Base-by-base conservation (phyloP, 495 filamentous ascomycete species). In the Parathielavia appendiculata region DNA sequence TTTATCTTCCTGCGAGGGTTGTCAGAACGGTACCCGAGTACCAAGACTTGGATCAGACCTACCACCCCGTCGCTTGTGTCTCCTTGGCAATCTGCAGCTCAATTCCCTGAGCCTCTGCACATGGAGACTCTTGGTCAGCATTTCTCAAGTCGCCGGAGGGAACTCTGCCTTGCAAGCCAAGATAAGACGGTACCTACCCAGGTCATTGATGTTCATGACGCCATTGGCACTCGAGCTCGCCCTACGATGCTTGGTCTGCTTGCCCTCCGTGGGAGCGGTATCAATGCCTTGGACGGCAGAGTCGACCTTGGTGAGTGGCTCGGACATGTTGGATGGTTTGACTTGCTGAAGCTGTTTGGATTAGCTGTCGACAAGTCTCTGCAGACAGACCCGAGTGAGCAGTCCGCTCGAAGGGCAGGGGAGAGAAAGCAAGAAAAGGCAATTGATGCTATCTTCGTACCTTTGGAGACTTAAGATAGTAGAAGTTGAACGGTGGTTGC, bases 11-110 rank as follows among this genome's bases (percentile, higher is more conserved):
- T 95, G 63, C 44, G n/a, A 17, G 19, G n/a, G 6, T 16, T 51
- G 61, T 64, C 35, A 54, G 57, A n/a, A 20, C 10, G 35, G 17
- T 10, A 41, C 11, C 12, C 30, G 34, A 34, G 48, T 13, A 30
- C 17, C 44, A 40, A 30, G 26, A 30, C 38, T 51, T 47, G 57
- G 34, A 16, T 19, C 53, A 67, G 46, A 73, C 88, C 69, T 82
- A 96, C 91, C 91, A 96, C 69, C 90, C 90, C 36, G 90, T 85
- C 69, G 83, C 86, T 73, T 96, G 91, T 53, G 91, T 92, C 74
- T 96, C 91, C 62, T 86, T 86, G 50, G 91, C 89, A 62, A 96
- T 84, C 61, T 85, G 76, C 34, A 96, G 70, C 57, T 87, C 82
- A 67, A 85, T 90, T 54, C 81, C 79, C 61, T 89, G 81, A 62